Evolutionary conservation across 768 basidiomycete genomes (phyloP), one percentile per base, ranked within the genome.

Genomic region (Sporobolomyces phaffii): DNA sequence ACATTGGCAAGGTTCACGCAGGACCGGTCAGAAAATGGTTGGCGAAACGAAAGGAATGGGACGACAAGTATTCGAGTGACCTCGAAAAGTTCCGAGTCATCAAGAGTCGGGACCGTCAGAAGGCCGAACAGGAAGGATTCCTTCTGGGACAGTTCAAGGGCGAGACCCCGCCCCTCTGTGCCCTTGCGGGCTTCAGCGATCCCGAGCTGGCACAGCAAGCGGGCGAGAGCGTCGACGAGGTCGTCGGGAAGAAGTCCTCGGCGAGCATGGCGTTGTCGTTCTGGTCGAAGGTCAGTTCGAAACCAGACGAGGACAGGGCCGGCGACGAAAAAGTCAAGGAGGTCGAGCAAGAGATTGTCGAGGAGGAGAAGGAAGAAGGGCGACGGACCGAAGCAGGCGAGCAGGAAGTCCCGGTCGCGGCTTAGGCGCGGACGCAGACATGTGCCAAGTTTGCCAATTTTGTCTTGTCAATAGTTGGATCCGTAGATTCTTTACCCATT

Each of bases 1-100:
- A 83, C 41, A 81, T 97, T 38, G 92, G 91, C 6, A 44, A 22
- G 15, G 36, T 71, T 4, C 65, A 71, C 6, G 70, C 72, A 6
- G 77, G 77, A 10, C 78, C 79, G 1, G 76, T 79, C 18, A 71
- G 75, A 26, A 76, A 76, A 56, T 78, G 78, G 78, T 45, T 78
- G 20, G 64, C 57, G 13, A 72, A 75, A 26, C 65, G 78, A n/a
- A 56, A 36, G 4, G 70, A 77, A 48, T 78, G 75, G 75, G 78
- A 80, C 65, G 28, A 51, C 13, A 77, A 75, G 72, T 78, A 76
- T 60, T 38, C 65, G 1, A 72, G 66, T n/a, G 70, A 74, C 6
- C 65, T 76, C 40, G 54, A 60, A 18, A 73, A 75, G 52, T 77
- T 64, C 64, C 63, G 76, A 5, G 63, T 69, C 36, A 61, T 77